These are phyloP conservation scores for Venturiaceae sp. DNA, from an alignment of 2,329 filamentous ascomycete species.

Conservation along the genomic window DNA sequence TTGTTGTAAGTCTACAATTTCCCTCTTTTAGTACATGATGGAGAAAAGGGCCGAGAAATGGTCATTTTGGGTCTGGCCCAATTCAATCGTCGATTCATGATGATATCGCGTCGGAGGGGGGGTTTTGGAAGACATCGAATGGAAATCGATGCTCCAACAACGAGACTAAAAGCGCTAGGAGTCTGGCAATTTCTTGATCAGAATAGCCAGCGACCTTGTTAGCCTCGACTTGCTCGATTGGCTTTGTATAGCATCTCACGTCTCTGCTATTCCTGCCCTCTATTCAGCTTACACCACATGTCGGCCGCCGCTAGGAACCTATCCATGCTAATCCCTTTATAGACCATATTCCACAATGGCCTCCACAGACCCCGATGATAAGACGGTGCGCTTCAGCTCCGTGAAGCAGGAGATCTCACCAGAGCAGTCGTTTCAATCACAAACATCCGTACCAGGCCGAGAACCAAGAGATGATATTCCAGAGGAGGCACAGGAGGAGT, in stretches of 20 bases:
- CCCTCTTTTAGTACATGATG: not conserved
- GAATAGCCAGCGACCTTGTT: too few relatives aligned
- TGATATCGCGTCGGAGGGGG: not conserved
- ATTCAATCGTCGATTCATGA: not conserved
- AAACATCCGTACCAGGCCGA: conserved; percentile 10
- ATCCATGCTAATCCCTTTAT: conserved; percentile 16
- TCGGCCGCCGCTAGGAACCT: not conserved
- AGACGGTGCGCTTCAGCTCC: conserved; percentile 29
- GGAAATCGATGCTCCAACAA: not conserved
- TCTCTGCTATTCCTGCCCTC: too few relatives aligned
- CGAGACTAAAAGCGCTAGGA: not conserved
- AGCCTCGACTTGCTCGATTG: too few relatives aligned
- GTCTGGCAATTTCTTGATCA: not conserved
- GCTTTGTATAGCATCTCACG: too few relatives aligned
- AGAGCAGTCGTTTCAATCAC: conserved; percentile 9
- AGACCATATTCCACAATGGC: conserved; percentile 17
- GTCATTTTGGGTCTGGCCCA: not conserved
- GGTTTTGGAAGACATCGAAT: not conserved
- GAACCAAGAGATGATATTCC: conserved; percentile 21
- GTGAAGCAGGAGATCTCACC: conserved; percentile 29
- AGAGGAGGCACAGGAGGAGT: conserved; percentile 47
- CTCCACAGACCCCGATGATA: conserved; percentile 14
- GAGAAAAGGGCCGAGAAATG: conserved; percentile 1
- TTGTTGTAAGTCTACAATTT: not conserved
- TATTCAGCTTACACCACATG: too few relatives aligned